These are phyloP conservation scores for Nothomitra cinnamomea DNA, from an alignment of 2,329 filamentous ascomycete genomes.

Conservation along the genomic window DNA sequence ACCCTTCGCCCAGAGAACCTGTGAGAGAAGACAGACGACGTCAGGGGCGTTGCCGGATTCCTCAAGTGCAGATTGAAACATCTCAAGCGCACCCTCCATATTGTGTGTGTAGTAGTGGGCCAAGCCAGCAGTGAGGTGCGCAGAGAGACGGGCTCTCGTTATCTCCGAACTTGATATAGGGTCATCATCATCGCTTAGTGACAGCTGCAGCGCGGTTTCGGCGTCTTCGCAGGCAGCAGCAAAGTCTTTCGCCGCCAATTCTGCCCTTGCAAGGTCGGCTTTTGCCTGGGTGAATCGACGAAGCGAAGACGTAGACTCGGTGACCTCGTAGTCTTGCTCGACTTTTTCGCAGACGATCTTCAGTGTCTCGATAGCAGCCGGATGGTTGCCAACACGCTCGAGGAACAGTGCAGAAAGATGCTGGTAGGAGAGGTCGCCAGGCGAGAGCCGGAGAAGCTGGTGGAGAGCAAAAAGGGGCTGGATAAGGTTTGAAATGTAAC, in stretches of 20 bases:
- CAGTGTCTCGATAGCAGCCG: slow-evolving; percentile 45
- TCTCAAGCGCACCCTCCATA: slow-evolving; percentile 52
- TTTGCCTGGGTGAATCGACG: slow-evolving; percentile 67
- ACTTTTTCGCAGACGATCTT: slow-evolving; percentile 49
- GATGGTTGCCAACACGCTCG: slow-evolving; percentile 58
- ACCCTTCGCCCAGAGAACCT: slow-evolving; percentile 86
- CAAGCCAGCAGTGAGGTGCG: slow-evolving; percentile 71
- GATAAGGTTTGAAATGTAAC: slow-evolving; percentile 46
- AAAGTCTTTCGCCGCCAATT: slow-evolving; percentile 52
- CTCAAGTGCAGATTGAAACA: slow-evolving; percentile 63
- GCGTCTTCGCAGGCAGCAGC: slow-evolving; percentile 60
- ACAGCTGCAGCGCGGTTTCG: slow-evolving; percentile 63
- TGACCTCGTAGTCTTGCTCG: slow-evolving; percentile 70
- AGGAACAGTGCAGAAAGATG: slow-evolving; percentile 69
- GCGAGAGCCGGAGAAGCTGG: slow-evolving; percentile 57
- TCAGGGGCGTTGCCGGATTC: slow-evolving; percentile 66
- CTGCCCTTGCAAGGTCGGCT: slow-evolving; percentile 70
- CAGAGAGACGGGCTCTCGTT: slow-evolving; percentile 58
- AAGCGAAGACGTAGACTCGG: slow-evolving; percentile 59
- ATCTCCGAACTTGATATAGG: slow-evolving; percentile 44
- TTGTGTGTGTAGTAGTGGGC: slow-evolving; percentile 56
- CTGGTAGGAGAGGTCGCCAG: slow-evolving; percentile 51
- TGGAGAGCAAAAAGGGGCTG: slow-evolving; percentile 79
- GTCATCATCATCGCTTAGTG: slow-evolving; percentile 50
- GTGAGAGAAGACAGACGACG: slow-evolving; percentile 70